Evolutionary conservation across 805 yeast species (phyloP).

Genomic region (Millerozyma acaciae): DNA sequence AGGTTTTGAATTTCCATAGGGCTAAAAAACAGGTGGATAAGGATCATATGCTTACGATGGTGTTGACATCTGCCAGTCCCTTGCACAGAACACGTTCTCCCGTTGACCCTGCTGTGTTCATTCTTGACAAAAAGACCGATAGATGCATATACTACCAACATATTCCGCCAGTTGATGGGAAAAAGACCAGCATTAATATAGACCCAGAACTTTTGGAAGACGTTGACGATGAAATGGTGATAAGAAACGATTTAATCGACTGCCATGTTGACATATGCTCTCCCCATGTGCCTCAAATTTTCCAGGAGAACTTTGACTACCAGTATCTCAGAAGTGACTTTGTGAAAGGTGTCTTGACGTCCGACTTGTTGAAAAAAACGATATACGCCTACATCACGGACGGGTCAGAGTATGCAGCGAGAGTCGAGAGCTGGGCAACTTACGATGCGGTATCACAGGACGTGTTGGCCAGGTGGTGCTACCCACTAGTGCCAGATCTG

Average conservation of each 20-base stretch:
- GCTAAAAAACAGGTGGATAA: slow-evolving; percentile 69
- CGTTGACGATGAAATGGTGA: slow-evolving; percentile 64
- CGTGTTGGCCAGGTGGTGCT: slow-evolving; percentile 85
- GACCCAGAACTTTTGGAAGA: slow-evolving; percentile 82
- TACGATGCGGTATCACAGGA: slow-evolving; percentile 91
- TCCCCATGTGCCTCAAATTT: slow-evolving; percentile 89
- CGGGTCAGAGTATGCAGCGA: slow-evolving; percentile 76
- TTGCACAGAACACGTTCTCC: slow-evolving; percentile 80
- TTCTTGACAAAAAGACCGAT: slow-evolving; percentile 67
- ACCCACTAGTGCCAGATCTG: slow-evolving; percentile 86
- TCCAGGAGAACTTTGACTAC: slow-evolving; percentile 95
- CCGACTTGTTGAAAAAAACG: slow-evolving; percentile 86
- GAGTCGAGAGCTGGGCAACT: slow-evolving; percentile 94
- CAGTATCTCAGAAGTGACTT: slow-evolving; percentile 83
- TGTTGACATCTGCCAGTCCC: slow-evolving; percentile 78
- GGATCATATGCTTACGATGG: slow-evolving; percentile 94
- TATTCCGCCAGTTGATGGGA: slow-evolving; percentile 51
- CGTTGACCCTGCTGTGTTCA: slow-evolving; percentile 78
- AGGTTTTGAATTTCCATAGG: slow-evolving; percentile 70
- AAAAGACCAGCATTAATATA: slow-evolving; percentile 46
- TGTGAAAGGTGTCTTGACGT: slow-evolving; percentile 82
- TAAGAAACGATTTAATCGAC: slow-evolving; percentile 91
- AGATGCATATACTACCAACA: slow-evolving; percentile 84
- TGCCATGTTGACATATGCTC: slow-evolving; percentile 96
- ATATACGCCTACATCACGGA: slow-evolving; percentile 83